A percentile compares a stretch with the other conserved stretches of the same genome.
Evolutionary conservation across 257 asterid species (phyloP).

Genomic region (Ligustrum vulgare): DNA sequence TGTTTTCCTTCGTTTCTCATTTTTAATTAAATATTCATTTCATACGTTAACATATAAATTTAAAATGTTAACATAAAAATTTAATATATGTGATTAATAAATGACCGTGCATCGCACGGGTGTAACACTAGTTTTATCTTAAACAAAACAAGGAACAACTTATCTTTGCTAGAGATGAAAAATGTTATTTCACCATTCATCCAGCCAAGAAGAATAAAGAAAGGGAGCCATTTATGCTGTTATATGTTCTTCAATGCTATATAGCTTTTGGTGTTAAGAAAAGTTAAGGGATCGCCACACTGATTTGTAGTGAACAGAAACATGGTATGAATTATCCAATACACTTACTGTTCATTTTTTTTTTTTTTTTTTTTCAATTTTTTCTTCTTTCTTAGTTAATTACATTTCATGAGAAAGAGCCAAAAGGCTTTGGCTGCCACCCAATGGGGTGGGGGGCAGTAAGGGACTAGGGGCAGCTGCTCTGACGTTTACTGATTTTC

Average conservation of each 20-base stretch:
- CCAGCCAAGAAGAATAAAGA: neutral
- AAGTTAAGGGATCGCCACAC: neutral
- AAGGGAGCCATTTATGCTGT: neutral
- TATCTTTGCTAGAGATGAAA: neutral
- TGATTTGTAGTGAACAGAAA: neutral
- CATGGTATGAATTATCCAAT: neutral
- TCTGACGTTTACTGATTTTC: neutral
- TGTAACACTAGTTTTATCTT: no score
- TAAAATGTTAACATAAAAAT: no score
- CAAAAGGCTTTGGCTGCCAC: neutral
- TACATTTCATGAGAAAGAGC: neutral
- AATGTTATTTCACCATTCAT: neutral
- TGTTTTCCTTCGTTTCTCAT: no score
- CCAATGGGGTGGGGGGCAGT: neutral
- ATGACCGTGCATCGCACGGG: no score
- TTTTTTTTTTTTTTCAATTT: no score
- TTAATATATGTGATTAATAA: no score
- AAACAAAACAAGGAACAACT: slow-evolving; percentile 33
- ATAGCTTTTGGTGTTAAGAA: neutral
- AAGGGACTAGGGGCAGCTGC: neutral
- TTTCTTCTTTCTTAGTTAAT: neutral
- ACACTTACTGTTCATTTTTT: no score
- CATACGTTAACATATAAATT: no score
- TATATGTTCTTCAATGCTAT: neutral
- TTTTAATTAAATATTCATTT: no score